Evolutionary conservation across 2,329 filamentous ascomycete genomes (phyloP), one percentile per base, ranked within the genome.

Genomic region (Penicillium brasilianum): DNA sequence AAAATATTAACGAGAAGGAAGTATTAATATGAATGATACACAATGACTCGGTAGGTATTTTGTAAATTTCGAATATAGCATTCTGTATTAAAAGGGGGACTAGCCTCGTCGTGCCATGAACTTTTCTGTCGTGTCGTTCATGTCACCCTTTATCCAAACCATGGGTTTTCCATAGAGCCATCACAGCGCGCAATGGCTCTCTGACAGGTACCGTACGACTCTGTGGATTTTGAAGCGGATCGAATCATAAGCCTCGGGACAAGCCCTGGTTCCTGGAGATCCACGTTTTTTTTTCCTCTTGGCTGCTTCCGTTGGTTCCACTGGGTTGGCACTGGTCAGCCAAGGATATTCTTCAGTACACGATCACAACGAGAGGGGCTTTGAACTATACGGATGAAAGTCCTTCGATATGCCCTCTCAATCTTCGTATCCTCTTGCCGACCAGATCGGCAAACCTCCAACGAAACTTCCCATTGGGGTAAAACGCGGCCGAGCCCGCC

Each of bases 401-500:
- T 10, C 39, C 9, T 28, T 6, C 22, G n/a, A 5, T 14, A 46
- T 46, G 43, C 4, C 14, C 25, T 48, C 44, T 14, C 22, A 30
- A 46, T 18, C 22, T 9, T 48, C 25, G 25, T 48, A 10, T 30
- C 44, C 22, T 48, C 14, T 58, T 57, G 59, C 65, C 66, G 66
- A 62, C 44, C 55, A 46, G 43, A 51, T 62, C 65, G 65, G 63
- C 66, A 62, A 65, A 53, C 5, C 44, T 30, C 34, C 36, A 52
- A 39, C 43, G 3, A 41, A 43, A 54, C 44, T 60, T 48, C 60
- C 62, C 22, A 30, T 62, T 62, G 11, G 14, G 62, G 66, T 41
- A 68, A 68, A 59, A 34, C 49, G 57, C 66, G 65, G 66, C 54
- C 58, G 52, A 16, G 34, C 48, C 66, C 63, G 66, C 61, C n/a